Base-by-base conservation (phyloP, 2,329 filamentous ascomycete genomes). In the Ploettnerulaceae sp. region DNA sequence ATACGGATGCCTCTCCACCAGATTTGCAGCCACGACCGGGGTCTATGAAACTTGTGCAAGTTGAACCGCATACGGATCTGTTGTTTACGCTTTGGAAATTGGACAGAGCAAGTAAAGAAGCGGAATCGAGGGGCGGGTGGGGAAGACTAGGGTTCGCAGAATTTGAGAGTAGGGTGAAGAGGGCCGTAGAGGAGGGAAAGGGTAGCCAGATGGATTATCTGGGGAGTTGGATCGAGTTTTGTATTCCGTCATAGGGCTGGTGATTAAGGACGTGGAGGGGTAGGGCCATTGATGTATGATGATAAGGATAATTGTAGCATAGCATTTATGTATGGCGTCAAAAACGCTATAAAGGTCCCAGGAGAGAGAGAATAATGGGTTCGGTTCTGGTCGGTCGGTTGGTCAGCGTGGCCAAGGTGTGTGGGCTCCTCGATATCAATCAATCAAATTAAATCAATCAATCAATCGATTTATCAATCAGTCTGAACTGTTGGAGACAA, bases 191-290 rank as follows among this genome's bases (percentile, higher is more conserved):
- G 36, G 77, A 82, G 55, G 78, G 79, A 18, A 69, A 71, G 21
- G 76, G 74, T 11, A 79, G 81, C 61, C 70, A 83, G 43, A 73
- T 90, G 51, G 86, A 87, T 56, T 91, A 95, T 66, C 73, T 96
- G 36, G 87, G 87, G 49, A 87, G 81, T 59, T 97, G 91, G 91
- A 87, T 96, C 66, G 90, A 96, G 63, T 82, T 83, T 63, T 84
- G 80, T 64, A 82, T 84, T 55, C 80, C 79, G 18, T 64, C 36
- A 55, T 35, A 21, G n/a, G 28, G 5, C n/a, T n/a, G 8, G 14
- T 12, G 38, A 3, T 12, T 5, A 17, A n/a, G 22, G 22, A 8
- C 22, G 25, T 32, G 39, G 33, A 9, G 44, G 29, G 44, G 15
- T 14, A 15, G 37, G 24, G 8, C 20, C 3, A 17, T 15, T 15